phyloP scores from a whole-genome alignment of 2,329 filamentous ascomycete genomes.

The Penicillium vulpinum region DNA sequence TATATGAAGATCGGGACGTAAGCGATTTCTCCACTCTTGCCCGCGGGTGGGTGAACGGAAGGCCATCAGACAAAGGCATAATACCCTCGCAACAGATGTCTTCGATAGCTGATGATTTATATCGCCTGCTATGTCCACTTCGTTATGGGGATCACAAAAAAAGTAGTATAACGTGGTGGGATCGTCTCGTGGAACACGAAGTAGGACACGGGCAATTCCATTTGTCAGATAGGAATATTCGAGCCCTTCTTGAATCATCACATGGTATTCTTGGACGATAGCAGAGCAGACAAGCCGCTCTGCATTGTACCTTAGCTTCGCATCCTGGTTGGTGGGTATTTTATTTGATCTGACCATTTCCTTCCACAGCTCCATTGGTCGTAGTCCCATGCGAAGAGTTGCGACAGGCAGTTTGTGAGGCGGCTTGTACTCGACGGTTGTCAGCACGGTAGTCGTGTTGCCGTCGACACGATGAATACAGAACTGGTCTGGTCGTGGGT shows the following conservation, averaged over 20 bases:
- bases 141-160: slow-evolving; percentile 22
- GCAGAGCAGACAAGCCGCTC: slow-evolving; percentile 10
- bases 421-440: slow-evolving; percentile 18
- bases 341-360: slow-evolving; percentile 14
- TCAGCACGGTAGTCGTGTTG: slow-evolving; percentile 5
- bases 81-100: neutral
- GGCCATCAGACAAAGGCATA: neutral
- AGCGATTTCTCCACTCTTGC: neutral
- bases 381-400: slow-evolving; percentile 13
- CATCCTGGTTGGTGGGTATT: slow-evolving; percentile 5
- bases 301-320: slow-evolving; percentile 24
- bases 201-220: neutral
- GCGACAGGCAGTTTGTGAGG: slow-evolving; percentile 16
- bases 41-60: neutral
- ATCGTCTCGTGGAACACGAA: slow-evolving; percentile 21
- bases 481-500: slow-evolving; percentile 8
- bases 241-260: neutral
- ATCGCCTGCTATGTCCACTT: neutral
- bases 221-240: neutral
- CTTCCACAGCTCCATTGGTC: slow-evolving; percentile 19
- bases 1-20: neutral
- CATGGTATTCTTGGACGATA: neutral
- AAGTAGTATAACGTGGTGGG: slow-evolving; percentile 27
- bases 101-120: neutral
- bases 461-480: neutral